Evolutionary conservation across 1,284 basidiomycete species (phyloP), one percentile per base, ranked within the genome.

Genomic region (Papiliotrema laurentii): DNA sequence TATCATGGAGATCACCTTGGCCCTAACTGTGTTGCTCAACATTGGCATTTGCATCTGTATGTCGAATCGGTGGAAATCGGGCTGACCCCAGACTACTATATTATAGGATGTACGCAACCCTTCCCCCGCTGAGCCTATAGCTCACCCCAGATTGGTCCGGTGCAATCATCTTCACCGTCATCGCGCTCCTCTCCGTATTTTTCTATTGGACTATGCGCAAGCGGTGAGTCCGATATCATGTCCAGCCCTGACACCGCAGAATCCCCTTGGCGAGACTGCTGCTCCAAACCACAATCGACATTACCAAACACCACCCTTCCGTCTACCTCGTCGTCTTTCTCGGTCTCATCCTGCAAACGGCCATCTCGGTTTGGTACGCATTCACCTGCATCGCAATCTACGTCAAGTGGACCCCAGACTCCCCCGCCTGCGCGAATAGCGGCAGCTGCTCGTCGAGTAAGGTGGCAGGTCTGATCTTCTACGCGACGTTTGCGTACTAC

Each of bases 261-360:
- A 91, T 93, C 49, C 88, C 88, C 0, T 75, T 93, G 3, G 84
- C 86, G 2, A 82, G 84, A 18, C 72, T 90, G 6, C 78, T 91
- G 5, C 78, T 92, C 3, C 85, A 90, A 69, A 83, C 87, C 4
- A 69, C 65, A 3, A 87, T 90, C 76, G 87, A 89, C 60, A 79
- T 89, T 34, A 80, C 85, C 38, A 89, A 89, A 64, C 85, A 87
- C 60, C 86, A 91, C 71, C 81, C 79, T 50, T 83, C 82, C 39
- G 87, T 90, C 22, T 91, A 87, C 64, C 74, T 82, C n/a, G 85
- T 90, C 14, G 85, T 85, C 1, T 80, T 92, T 56, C 56, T 78
- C 28, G 83, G 85, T 2, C 75, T 90, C 9, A 59, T 89, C 45
- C 43, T 89, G 2, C 86, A 90, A 63, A 81, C 87, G 0, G 81